A percentile compares a stretch with the other conserved stretches of the same genome.
These are phyloP conservation scores for Parmelia sp. DNA, from an alignment of 495 filamentous ascomycete species.

Conservation along the genomic window DNA sequence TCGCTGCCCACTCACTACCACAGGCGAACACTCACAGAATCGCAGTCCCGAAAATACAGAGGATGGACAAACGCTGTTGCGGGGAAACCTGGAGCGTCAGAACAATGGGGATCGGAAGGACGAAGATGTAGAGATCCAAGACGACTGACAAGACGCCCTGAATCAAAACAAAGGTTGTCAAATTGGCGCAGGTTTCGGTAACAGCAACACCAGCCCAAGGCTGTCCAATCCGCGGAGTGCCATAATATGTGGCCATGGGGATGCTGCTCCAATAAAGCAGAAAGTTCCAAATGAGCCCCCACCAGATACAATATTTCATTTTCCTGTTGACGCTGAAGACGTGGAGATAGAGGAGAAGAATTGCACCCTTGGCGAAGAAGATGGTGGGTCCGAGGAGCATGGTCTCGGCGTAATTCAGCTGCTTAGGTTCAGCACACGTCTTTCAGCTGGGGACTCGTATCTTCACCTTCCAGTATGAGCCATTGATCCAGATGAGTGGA, in stretches of 20 bases:
- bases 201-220: background rate
- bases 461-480: background rate
- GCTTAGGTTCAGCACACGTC: background rate
- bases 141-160: constrained; percentile 26
- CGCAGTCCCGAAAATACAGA: constrained; percentile 13
- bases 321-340: constrained; percentile 22
- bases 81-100: constrained; percentile 24
- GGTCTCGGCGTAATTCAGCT: background rate
- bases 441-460: background rate
- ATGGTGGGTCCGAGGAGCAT: constrained; percentile 13
- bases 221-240: constrained; percentile 2
- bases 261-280: constrained; percentile 5
- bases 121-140: constrained; percentile 31
- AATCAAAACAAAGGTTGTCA: background rate
- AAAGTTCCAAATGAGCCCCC: constrained; percentile 26
- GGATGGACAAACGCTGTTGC: constrained; percentile 22
- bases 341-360: constrained; percentile 30
- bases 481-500: background rate
- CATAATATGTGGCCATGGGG: background rate
- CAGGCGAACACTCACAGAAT: constrained; percentile 8
- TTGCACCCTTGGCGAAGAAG: constrained; percentile 32
- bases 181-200: background rate
- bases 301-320: constrained; percentile 26
- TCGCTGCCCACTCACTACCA: too few species aligned
- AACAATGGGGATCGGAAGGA: constrained; percentile 33